Percentiles rank a stretch among this genome's conserved stretches.
Evolutionary conservation across 208 protist genomes (phyloP).

Genomic region (Wallacemonas sp.): DNA sequence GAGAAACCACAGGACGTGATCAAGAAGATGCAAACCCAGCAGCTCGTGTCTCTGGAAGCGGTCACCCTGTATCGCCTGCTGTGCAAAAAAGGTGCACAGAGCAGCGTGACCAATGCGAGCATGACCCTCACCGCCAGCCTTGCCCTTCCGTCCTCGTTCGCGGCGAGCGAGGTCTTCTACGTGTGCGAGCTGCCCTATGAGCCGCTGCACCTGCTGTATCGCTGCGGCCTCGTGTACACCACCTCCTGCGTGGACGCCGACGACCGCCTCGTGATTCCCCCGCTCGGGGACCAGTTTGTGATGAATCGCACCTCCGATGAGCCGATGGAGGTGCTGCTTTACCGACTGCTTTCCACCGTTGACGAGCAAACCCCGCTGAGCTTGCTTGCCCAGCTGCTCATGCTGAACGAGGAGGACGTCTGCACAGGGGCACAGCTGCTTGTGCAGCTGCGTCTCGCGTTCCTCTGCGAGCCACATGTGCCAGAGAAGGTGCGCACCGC

Average conservation of each 20-base stretch:
- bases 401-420: conserved; percentile 89
- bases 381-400: conserved; percentile 90
- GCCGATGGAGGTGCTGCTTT: conserved; percentile 95
- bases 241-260: conserved; percentile 85
- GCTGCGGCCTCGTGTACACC: conserved; percentile 88
- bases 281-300: conserved; percentile 94
- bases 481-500: conserved; percentile 27
- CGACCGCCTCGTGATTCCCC: conserved; percentile 92
- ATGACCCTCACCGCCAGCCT: conserved; percentile 17
- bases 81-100: conserved; percentile 26
- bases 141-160: conserved; percentile 9
- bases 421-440: conserved; percentile 91
- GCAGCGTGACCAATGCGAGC: conserved; percentile 36
- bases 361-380: conserved; percentile 94
- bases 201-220: conserved; percentile 69
- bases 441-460: conserved; percentile 89
- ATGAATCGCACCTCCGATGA: conserved; percentile 97
- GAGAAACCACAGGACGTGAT: conserved; percentile 25
- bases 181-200: conserved; percentile 57
- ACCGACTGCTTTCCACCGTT: conserved; percentile 95
- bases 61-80: conserved; percentile 53
- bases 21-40: conserved; percentile 21
- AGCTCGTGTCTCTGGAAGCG: conserved; percentile 36
- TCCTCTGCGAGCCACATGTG: conserved; percentile 47
- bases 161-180: conserved; percentile 33